Base-by-base conservation (phyloP, 2,329 filamentous ascomycete species). In the Aureobasidium sp. region DNA sequence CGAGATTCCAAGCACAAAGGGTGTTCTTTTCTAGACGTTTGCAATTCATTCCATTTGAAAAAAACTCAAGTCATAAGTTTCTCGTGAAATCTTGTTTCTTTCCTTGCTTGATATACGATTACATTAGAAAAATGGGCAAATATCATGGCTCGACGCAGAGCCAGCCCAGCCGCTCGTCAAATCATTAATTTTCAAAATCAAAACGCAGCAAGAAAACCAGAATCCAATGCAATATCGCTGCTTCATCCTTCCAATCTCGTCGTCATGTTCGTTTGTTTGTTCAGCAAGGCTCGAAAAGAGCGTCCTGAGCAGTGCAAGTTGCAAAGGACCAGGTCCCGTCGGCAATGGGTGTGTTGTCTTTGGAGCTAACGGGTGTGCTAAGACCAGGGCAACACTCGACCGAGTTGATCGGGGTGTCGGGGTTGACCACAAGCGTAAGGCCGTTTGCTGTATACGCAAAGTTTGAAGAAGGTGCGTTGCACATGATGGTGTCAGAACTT, bases 1-100 rank as follows among this genome's bases (percentile, higher is more conserved):
- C 2, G 94, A 99, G 81, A 87, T 97, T 29, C 90, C 92, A 59
- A 97, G 92, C 78, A 97, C 93, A 9, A 97, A 97, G 83, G 93
- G 93, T 12, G 96, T 96, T 37, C 75, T 97, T 75, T 85, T 71
- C 62, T 75, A 67, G 63, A 52, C 29, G 11, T 56, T 7, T 15
- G 37, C 17, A 27, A 36, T 29, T 22, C 8, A 44, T 1, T 14
- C 7, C 42, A 45, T 27, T 17, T 29, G 44, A 6, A 20, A 17
- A 17, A 34, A 31, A 4, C 15, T 31, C 7, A 34, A 34, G 12
- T 34, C 17, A 22, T 34, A n/a, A 9, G 17, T 8, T 51, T 51
- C 20, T 25, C 41, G 5, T 44, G 1, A 6, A 3, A 14, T 15
- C 3, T 3, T 3, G 2, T 51, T 36, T 6, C 48, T 36, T 36